These are phyloP conservation scores for Austroboletus eburneus DNA, from an alignment of 768 basidiomycete species.

Conservation along the genomic window DNA sequence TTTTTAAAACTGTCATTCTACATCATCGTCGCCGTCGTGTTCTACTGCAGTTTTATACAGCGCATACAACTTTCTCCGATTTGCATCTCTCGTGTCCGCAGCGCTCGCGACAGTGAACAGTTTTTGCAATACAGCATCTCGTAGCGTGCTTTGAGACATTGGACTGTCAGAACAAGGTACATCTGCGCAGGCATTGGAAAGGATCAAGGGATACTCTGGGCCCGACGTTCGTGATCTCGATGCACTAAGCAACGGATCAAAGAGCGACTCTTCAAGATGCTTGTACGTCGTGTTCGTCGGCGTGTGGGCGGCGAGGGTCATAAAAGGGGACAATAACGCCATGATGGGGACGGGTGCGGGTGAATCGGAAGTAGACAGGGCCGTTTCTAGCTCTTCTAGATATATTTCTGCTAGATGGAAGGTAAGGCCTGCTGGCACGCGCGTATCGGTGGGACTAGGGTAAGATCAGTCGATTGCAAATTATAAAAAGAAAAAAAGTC, in stretches of 20 bases:
- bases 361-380: slow-evolving; percentile 30
- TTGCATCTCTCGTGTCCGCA: slow-evolving; percentile 70
- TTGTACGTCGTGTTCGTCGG: slow-evolving; percentile 61
- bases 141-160: slow-evolving; percentile 36
- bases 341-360: slow-evolving; percentile 46
- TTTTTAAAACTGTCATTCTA: slow-evolving; percentile 13
- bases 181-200: slow-evolving; percentile 51
- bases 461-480: slow-evolving; percentile 2
- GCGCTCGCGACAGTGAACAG: slow-evolving; percentile 75
- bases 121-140: slow-evolving; percentile 51
- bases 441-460: slow-evolving; percentile 60
- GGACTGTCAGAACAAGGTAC: slow-evolving; percentile 38
- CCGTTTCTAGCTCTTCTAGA: slow-evolving; percentile 83
- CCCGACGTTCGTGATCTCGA: slow-evolving; percentile 35
- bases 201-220: slow-evolving; percentile 39
- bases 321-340: slow-evolving; percentile 64
- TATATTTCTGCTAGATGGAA: slow-evolving; percentile 91
- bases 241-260: slow-evolving; percentile 63
- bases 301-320: slow-evolving; percentile 66
- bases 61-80: slow-evolving; percentile 78
- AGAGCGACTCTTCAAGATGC: slow-evolving; percentile 64
- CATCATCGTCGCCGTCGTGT: slow-evolving; percentile 37
- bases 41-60: slow-evolving; percentile 67
- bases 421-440: slow-evolving; percentile 72
- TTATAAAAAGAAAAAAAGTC: not conserved